These are phyloP conservation scores for Coniochaeta sp. DNA, from an alignment of 2,329 filamentous ascomycete species.

Conservation along the genomic window DNA sequence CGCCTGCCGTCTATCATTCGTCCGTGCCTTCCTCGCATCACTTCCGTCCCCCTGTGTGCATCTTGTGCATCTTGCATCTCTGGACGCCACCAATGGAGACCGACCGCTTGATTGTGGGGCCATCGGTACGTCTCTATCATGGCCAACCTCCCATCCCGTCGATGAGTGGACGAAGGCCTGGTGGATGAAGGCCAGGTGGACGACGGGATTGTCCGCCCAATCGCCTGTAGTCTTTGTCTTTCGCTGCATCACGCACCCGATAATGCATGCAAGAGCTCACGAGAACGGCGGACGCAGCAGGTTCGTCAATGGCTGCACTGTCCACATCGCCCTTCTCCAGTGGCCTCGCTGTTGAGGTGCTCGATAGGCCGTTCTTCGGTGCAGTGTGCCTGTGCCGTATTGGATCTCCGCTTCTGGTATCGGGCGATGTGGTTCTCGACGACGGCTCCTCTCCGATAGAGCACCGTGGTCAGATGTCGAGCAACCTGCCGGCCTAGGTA, in stretches of 20 bases:
- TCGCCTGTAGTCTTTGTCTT: neutral
- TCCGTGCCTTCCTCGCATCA: constrained; percentile 5
- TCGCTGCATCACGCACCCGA: neutral
- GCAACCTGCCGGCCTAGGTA: neutral
- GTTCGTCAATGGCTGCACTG: neutral
- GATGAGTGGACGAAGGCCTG: neutral
- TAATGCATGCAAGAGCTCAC: neutral
- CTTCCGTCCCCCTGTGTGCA: neutral
- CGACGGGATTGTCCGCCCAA: neutral
- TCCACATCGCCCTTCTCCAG: neutral
- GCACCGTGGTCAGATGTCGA: neutral
- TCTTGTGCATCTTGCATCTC: neutral
- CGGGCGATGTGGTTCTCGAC: too few species aligned
- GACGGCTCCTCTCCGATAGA: too few species aligned
- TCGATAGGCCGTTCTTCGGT: neutral
- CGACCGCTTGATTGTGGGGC: neutral
- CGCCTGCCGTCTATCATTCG: constrained; percentile 2
- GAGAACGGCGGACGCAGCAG: neutral
- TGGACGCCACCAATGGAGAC: neutral
- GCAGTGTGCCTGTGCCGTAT: neutral
- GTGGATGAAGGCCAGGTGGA: neutral
- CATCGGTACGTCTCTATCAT: neutral
- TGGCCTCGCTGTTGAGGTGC: neutral
- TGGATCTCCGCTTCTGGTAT: too few species aligned
- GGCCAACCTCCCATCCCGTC: neutral